phyloP scores from a whole-genome alignment of 495 filamentous ascomycete genomes.

The Annulohypoxylon nitens region DNA sequence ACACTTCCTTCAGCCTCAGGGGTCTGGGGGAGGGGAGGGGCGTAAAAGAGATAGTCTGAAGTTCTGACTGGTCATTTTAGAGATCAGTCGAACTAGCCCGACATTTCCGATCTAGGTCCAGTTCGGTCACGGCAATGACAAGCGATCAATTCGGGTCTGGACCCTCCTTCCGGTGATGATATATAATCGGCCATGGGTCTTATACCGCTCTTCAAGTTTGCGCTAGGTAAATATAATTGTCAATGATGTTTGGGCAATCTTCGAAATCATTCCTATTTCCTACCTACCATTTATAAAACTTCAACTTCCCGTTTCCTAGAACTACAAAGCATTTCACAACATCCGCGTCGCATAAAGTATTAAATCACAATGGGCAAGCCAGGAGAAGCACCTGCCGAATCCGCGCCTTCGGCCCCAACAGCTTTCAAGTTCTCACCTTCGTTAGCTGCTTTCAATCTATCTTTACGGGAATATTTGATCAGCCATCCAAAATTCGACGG shows the following conservation, averaged over 20 bases:
- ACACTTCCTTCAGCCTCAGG: slow-evolving; percentile 60
- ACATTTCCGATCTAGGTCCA: slow-evolving; percentile 8
- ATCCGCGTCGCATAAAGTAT: background rate
- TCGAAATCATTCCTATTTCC: background rate
- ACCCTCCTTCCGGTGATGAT: slow-evolving; percentile 1
- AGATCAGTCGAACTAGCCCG: slow-evolving; percentile 32
- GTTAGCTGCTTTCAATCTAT: slow-evolving; percentile 43
- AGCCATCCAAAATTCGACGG: slow-evolving; percentile 38
- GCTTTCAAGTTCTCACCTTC: slow-evolving; percentile 47
- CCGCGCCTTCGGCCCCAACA: slow-evolving; percentile 35
- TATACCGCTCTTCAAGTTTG: slow-evolving; percentile 14
- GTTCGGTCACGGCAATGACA: slow-evolving; percentile 13
- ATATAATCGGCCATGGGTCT: slow-evolving; percentile 15
- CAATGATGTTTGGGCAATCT: background rate
- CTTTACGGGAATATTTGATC: slow-evolving; percentile 45
- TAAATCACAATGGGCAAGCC: slow-evolving; percentile 50
- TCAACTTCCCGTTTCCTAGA: background rate
- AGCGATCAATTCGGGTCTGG: slow-evolving; percentile 17
- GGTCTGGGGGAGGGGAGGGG: slow-evolving; percentile 51
- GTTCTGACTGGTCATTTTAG: slow-evolving; percentile 41
- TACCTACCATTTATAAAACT: slow-evolving; percentile 1
- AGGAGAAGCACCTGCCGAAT: slow-evolving; percentile 15
- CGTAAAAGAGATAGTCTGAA: slow-evolving; percentile 47
- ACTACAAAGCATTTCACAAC: slow-evolving; percentile 3
- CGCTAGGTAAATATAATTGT: slow-evolving; percentile 3